These are phyloP conservation scores for Leccinum pallidistipes DNA, from an alignment of 1,284 basidiomycete genomes.

Conservation along the genomic window DNA sequence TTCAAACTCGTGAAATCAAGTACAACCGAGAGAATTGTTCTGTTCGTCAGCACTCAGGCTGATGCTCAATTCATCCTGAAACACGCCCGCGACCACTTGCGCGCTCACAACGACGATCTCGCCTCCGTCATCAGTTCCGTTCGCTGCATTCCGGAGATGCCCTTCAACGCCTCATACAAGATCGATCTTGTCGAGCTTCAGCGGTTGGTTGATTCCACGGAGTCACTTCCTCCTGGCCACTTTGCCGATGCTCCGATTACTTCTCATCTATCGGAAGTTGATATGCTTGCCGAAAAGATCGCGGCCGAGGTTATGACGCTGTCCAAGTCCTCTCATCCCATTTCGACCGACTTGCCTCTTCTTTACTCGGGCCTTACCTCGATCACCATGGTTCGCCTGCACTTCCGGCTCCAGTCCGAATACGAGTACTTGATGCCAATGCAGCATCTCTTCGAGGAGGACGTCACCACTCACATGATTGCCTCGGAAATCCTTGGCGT, in stretches of 20 bases:
- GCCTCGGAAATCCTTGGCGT: constrained; percentile 26
- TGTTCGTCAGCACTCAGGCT: constrained; percentile 21
- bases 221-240: constrained; percentile 9
- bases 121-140: constrained; percentile 23
- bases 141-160: constrained; percentile 28
- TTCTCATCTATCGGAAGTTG: constrained; percentile 11
- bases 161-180: constrained; percentile 34
- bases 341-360: constrained; percentile 22
- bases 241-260: constrained; percentile 6
- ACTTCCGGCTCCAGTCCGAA: constrained; percentile 30
- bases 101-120: constrained; percentile 20
- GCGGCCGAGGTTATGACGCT: constrained; percentile 20
- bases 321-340: constrained; percentile 14
- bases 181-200: constrained; percentile 28
- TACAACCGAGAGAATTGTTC: constrained; percentile 21
- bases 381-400: constrained; percentile 28
- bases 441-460: constrained; percentile 25
- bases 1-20: constrained; percentile 33
- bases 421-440: constrained; percentile 25
- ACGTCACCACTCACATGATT: constrained; percentile 21
- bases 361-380: constrained; percentile 28
- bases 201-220: constrained; percentile 22
- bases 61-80: constrained; percentile 28
- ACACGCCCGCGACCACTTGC: constrained; percentile 22
- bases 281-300: constrained; percentile 23